Evolutionary conservation across 2,329 filamentous ascomycete genomes (phyloP).

Genomic region (Pezicula carpinea): DNA sequence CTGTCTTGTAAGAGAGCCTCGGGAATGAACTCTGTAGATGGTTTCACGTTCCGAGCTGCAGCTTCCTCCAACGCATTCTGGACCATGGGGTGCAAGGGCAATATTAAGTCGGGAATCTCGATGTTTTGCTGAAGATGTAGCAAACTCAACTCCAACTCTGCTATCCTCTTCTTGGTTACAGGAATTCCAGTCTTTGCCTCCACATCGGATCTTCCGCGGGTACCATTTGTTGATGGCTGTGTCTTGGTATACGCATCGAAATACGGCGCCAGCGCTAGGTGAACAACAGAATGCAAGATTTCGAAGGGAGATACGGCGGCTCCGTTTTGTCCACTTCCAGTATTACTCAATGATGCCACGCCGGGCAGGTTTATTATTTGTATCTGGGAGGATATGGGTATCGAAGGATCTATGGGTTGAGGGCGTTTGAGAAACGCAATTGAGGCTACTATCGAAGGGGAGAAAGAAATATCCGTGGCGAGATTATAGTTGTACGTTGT

Average conservation of each 20-base stretch:
- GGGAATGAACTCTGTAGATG: conserved; percentile 76
- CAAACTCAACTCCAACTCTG: conserved; percentile 86
- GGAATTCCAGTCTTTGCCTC: conserved; percentile 93
- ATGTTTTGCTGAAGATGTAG: conserved; percentile 95
- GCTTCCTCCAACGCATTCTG: conserved; percentile 81
- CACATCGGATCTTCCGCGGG: conserved; percentile 72
- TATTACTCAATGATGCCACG: conserved; percentile 60
- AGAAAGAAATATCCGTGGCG: conserved; percentile 75
- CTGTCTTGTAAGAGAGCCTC: conserved; percentile 76
- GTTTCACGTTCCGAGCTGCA: conserved; percentile 57
- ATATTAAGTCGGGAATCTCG: conserved; percentile 87
- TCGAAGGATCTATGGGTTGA: conserved; percentile 75
- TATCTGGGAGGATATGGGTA: conserved; percentile 82
- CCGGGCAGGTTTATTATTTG: conserved; percentile 91
- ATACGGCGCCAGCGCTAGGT: conserved; percentile 88
- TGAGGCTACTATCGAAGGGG: conserved; percentile 75
- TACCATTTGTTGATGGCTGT: conserved; percentile 61
- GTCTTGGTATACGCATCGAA: conserved; percentile 94
- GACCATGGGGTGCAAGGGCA: conserved; percentile 85
- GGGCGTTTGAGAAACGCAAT: conserved; percentile 88
- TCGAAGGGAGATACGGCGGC: conserved; percentile 80
- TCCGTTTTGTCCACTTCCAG: conserved; percentile 63
- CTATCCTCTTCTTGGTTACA: conserved; percentile 95
- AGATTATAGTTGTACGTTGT: conserved; percentile 70
- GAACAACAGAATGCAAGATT: conserved; percentile 85